phyloP scores from a whole-genome alignment of 2,329 filamentous ascomycete genomes.

The Fusarium mexicanum region DNA sequence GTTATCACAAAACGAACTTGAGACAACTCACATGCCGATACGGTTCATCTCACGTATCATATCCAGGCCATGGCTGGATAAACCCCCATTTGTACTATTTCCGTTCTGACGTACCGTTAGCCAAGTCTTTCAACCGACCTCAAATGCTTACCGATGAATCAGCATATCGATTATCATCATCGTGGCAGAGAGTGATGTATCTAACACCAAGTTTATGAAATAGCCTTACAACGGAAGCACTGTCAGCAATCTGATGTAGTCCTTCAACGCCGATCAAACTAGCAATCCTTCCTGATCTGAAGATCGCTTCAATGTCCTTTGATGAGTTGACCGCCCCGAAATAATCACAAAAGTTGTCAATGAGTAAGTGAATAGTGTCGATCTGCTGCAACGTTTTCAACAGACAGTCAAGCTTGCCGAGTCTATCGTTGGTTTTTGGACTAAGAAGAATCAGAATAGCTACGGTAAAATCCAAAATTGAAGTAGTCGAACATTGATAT shows the following conservation, averaged over 20 bases:
- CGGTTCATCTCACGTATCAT: not conserved
- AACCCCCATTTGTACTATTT: not conserved
- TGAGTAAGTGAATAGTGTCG: not conserved
- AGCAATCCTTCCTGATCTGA: not conserved
- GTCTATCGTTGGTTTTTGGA: not conserved
- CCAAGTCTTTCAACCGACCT: not conserved
- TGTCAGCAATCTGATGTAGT: not conserved
- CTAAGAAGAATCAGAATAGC: not conserved
- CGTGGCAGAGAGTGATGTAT: not conserved
- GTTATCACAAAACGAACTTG: no score
- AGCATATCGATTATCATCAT: not conserved
- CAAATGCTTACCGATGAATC: not conserved
- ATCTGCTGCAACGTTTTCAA: not conserved
- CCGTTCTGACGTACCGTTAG: not conserved
- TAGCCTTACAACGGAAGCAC: not conserved
- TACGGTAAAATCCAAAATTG: fast-evolving
- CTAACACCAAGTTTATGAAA: not conserved
- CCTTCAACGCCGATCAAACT: not conserved
- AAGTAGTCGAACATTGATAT: not conserved
- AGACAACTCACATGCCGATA: not conserved
- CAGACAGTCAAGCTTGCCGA: not conserved
- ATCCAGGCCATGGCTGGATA: not conserved
- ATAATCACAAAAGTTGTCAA: not conserved
- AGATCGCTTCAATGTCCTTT: not conserved
- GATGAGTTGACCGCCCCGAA: not conserved